Conservation (phyloP, 257 asterid species). For the Ehretia macrophylla region DNA sequence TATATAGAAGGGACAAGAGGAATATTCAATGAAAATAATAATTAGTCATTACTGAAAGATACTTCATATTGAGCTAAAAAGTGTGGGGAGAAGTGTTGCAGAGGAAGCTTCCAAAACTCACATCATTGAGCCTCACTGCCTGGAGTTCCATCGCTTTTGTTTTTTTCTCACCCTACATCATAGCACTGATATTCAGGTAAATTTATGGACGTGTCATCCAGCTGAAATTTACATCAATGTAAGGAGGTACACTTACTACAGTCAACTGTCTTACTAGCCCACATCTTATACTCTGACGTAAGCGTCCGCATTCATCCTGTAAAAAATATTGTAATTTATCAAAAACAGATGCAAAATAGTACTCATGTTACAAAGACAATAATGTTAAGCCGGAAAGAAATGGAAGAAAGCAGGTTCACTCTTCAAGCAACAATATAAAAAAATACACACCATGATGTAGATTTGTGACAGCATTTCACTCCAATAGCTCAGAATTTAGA, state of each 20-base stretch:
- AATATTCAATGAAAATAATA: too few relatives aligned
- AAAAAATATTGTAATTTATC: too few relatives aligned
- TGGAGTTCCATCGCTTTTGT: conserved; percentile 69
- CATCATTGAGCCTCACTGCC: conserved; percentile 57
- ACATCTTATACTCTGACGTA: conserved; percentile 76
- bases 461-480: too few relatives aligned
- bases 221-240: conserved; percentile 14
- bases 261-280: conserved; percentile 70
- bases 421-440: too few relatives aligned
- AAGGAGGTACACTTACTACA: conserved; percentile 55
- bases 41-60: too few relatives aligned
- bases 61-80: background rate
- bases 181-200: conserved; percentile 13
- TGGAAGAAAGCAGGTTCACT: background rate
- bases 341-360: conserved; percentile 1
- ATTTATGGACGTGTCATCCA: conserved; percentile 8
- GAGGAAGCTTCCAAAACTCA: conserved; percentile 19
- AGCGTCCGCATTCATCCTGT: conserved; percentile 85
- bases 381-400: background rate
- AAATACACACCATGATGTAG: too few relatives aligned
- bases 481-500: too few relatives aligned
- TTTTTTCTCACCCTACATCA: conserved; percentile 67
- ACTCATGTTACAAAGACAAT: conserved; percentile 3
- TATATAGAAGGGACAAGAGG: too few relatives aligned
- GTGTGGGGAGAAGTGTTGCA: background rate